A percentile compares a stretch with the other conserved stretches of the same genome.
Evolutionary conservation across 208 protist species (phyloP).

Genomic region (Angomonas deanei): DNA sequence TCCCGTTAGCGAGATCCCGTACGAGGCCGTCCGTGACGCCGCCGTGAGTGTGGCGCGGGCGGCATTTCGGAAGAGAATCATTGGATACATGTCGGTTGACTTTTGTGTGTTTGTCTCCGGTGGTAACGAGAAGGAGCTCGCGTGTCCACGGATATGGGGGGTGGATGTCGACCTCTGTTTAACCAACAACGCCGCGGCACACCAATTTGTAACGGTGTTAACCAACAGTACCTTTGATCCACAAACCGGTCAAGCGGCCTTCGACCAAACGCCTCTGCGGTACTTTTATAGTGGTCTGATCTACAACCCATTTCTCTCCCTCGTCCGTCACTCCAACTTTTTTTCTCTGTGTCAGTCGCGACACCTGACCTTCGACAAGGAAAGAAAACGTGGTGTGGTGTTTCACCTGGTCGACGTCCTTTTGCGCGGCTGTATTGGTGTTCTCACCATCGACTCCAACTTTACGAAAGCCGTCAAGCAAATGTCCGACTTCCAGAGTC

Average conservation of each 20-base stretch:
- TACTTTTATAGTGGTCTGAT: conserved; percentile 89
- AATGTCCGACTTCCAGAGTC: conserved; percentile 73
- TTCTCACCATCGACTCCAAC: conserved; percentile 53
- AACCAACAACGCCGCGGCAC: conserved; percentile 77
- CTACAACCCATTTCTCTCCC: conserved; percentile 82
- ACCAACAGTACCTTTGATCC: conserved; percentile 36
- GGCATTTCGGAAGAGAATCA: conserved; percentile 73
- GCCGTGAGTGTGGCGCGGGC: conserved; percentile 61
- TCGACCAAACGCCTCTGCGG: conserved; percentile 10
- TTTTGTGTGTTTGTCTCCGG: conserved; percentile 47
- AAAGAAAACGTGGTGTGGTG: conserved; percentile 45
- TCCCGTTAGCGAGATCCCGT: conserved; percentile 35
- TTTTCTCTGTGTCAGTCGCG: conserved; percentile 74
- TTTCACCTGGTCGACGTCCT: conserved; percentile 87
- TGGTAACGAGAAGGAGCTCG: neutral
- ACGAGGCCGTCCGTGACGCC: conserved; percentile 56
- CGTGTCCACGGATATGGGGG: conserved; percentile 51
- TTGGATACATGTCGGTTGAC: conserved; percentile 88
- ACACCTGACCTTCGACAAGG: conserved; percentile 65
- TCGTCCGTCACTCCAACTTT: conserved; percentile 75
- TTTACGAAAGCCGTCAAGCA: conserved; percentile 23
- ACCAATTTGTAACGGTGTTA: conserved; percentile 41
- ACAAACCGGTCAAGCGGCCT: conserved; percentile 9
- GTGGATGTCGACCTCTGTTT: conserved; percentile 87
- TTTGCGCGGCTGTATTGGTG: conserved; percentile 77